A percentile compares a stretch with the other conserved stretches of the same genome.
Evolutionary conservation across 2,329 filamentous ascomycete genomes (phyloP).

Genomic region (Thyridium curvatum): DNA sequence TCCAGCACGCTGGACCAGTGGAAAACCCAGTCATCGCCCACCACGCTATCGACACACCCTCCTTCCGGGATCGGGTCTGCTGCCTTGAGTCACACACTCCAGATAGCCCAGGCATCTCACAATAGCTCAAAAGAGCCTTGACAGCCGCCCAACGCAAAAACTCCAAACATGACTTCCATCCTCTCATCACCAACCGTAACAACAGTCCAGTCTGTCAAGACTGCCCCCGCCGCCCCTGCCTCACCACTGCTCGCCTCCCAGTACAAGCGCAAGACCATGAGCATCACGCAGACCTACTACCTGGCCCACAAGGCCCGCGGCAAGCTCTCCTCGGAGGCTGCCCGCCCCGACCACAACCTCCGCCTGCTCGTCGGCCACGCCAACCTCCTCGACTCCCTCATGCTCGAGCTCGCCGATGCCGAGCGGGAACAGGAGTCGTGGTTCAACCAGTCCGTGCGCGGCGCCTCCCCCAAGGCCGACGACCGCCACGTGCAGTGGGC

Average conservation of each 20-base stretch:
- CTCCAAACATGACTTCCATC: too few species aligned
- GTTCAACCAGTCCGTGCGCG: conserved; percentile 94
- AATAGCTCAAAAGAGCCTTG: too few species aligned
- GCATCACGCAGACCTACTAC: conserved; percentile 96
- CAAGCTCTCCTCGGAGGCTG: conserved; percentile 92
- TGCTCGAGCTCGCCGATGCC: conserved; percentile 83
- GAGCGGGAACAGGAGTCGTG: conserved; percentile 93
- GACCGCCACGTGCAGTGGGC: conserved; percentile 83
- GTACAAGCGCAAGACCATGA: conserved; percentile 77
- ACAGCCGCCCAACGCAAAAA: too few species aligned
- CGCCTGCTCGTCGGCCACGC: conserved; percentile 93
- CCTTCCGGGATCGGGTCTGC: conserved; percentile 11
- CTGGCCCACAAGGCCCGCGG: conserved; percentile 92
- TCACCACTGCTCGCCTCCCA: conserved; percentile 27
- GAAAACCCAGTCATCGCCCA: too few species aligned
- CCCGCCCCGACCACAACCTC: conserved; percentile 87
- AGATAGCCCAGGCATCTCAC: too few species aligned
- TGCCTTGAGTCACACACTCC: conserved; percentile 7
- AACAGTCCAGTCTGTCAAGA: conserved; percentile 1
- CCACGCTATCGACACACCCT: conserved; percentile 6
- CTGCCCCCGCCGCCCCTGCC: background rate
- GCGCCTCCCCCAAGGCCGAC: conserved; percentile 50
- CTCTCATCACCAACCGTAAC: too few species aligned
- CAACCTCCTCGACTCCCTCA: conserved; percentile 93
- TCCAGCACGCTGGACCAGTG: too few species aligned